Base-by-base conservation (phyloP, 2,329 filamentous ascomycete genomes). In the Fusarium domesticum region DNA sequence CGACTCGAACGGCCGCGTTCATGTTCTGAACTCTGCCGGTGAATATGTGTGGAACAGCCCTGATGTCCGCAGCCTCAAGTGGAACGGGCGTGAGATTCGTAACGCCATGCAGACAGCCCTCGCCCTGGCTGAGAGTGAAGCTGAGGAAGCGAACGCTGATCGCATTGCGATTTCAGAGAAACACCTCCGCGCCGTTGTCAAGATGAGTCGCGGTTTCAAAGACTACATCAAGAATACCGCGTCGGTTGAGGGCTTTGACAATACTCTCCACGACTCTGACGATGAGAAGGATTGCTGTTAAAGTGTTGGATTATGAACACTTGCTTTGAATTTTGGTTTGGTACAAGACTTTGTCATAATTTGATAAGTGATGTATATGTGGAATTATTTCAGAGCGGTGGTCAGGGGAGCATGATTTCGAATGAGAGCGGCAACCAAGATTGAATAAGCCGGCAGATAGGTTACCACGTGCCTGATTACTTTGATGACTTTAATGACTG, bases 41-140 rank as follows among this genome's bases (percentile, higher is more conserved):
- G 64, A 70, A 37, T 74, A 67, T 46, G 66, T 66, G 33, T 68
- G 64, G 57, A 58, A 59, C 16, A 64, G 61, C 37, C 47, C 45
- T 7, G 68, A 72, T 35, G 66, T 74, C 18, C 61, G 57, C 10
- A 42, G 39, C 25, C 62, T 74, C 32, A 60, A 61, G 25, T 74
- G 70, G 64, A 73, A 73, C 36, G 70, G 70, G 2, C 60, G 69
- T 1, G 65, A 71, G 49, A 71, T 71, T 42, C 67, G 68, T 15
- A 71, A 71, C 34, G 67, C 67, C 5, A 69, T 72, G 58, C 70
- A 73, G 58, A 73, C 70, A 2, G 70, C 71, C 1, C 62, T 74
- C 15, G 69, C 70, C 3, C 57, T 74, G 18, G 72, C 71, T 5
- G 70, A 74, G 61, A 65, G 55, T 14, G 68, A 72, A 31, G 65